Evolutionary conservation across 2,329 filamentous ascomycete genomes (phyloP), one percentile per base, ranked within the genome.

Genomic region (Chrysoporthe deuterocubensis): DNA sequence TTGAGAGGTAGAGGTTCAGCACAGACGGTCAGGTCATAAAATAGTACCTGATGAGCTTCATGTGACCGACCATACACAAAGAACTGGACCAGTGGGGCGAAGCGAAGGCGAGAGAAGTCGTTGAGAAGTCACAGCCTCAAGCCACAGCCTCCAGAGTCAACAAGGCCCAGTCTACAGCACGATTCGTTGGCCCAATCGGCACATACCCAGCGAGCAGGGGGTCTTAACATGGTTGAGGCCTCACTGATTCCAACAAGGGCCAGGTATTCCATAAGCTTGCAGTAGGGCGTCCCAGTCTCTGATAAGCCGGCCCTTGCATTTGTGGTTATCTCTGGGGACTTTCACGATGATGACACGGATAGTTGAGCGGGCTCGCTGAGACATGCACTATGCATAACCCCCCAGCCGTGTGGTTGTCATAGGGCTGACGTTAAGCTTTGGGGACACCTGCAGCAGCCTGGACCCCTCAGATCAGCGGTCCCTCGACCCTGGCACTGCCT

Each of bases 361-460:
- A 40, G 37, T 40, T 9, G 37, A 40, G 37, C 9, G 37, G 9
- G 13, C 13, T 13, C 26, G 32, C 11, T 32, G 4, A 32, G 32
- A 34, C 50, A 54, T 6, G 50, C 21, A 32, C 26, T 32, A 32
- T 1, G 26, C 16, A 32, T 1, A 13, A 54, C 4, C 16, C 21
- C 9, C 13, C 21, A 14, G 21, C 5, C 32, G 50, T 14, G 50
- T 50, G 11, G 9, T 16, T 14, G 26, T 26, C 40, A 13, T 63
- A 66, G 67, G 64, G 63, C 67, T 66, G 64, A 66, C 21, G 43
- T 50, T 46, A 66, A 69, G 59, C 52, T 66, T 66, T 66, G 13
- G 64, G 64, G 59, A 44, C 32, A 44, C 54, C 67, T 26, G 26
- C 26, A 26, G 26, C 26, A 26, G 26, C 26, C 26, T 63, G 37